A percentile compares a stretch with the other conserved stretches of the same genome.
Conservation (phyloP, 371 early-diverging fungal species). For the Mucor plumbeus region DNA sequence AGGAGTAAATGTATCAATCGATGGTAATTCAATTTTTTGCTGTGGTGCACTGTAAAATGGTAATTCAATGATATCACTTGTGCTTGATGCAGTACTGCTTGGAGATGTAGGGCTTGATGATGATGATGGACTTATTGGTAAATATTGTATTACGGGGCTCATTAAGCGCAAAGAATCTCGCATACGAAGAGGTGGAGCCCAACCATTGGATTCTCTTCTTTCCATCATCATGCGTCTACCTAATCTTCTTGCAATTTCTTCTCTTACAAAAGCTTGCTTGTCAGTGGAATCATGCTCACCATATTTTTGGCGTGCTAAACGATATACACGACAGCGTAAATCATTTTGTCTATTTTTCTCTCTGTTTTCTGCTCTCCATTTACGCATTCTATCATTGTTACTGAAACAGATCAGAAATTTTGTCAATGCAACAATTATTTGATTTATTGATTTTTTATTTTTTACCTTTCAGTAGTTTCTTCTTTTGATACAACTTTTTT, state of each 20-base stretch:
- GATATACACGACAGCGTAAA: conserved; percentile 73
- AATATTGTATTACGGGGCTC: conserved; percentile 15
- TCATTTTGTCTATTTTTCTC: conserved; percentile 73
- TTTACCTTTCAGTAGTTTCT: conserved; percentile 58
- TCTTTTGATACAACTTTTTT: conserved; percentile 58
- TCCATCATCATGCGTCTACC: conserved; percentile 40
- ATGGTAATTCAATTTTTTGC: conserved; percentile 53
- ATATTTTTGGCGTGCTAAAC: conserved; percentile 67
- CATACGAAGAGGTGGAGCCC: conserved; percentile 18
- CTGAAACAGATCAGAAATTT: conserved; percentile 28
- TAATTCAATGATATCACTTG: conserved; percentile 31
- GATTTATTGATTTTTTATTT: conserved; percentile 27
- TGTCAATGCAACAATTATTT: conserved; percentile 19
- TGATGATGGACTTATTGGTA: neutral
- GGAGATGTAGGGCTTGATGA: conserved; percentile 20
- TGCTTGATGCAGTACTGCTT: conserved; percentile 8
- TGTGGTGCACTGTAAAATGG: conserved; percentile 52
- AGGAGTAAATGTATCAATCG: conserved; percentile 23
- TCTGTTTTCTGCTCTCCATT: conserved; percentile 68
- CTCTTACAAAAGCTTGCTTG: conserved; percentile 66
- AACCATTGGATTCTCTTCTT: conserved; percentile 18
- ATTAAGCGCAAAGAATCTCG: conserved; percentile 17
- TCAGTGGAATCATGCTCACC: conserved; percentile 62
- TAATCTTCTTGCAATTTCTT: conserved; percentile 60
- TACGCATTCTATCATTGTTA: conserved; percentile 57